Evolutionary conservation across 1,284 basidiomycete genomes (phyloP), one percentile per base, ranked within the genome.

Genomic region (Tremellales sp.): DNA sequence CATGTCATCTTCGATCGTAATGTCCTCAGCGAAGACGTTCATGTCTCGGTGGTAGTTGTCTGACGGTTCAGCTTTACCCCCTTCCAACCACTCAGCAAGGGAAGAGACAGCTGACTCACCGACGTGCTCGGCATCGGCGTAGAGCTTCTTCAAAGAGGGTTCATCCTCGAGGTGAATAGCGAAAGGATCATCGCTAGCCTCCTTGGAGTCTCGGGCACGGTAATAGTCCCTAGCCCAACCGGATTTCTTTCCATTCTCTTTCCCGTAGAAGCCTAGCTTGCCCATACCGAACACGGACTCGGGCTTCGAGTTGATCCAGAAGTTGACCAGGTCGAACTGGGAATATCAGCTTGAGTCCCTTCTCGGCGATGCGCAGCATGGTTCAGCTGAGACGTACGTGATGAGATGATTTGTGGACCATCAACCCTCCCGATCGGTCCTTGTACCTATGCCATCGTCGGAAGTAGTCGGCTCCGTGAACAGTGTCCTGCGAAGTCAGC

Each of bases 1-100:
- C 78, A 81, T 80, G 57, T 81, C 80, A 58, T 81, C 80, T 63
- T 81, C 80, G 52, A 81, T 81, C 2, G 75, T 77, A 50, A 81
- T 80, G 23, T 74, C 77, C 27, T 77, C 72, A 2, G 78, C 78
- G 53, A 81, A 81, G 10, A 80, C 78, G 51, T 72, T 72, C 65
- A 70, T 70, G 51, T 73, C 72, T 13, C 71, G 56, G 48, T 70
- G 67, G 51, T 72, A 72, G 23, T 54, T 47, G 45, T 66, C 78
- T 62, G 33, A 24, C n/a, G 21, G 31, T 58, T 47, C 55, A 53
- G 50, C 46, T 11, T n/a, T 10, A 23, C 19, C 24, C 3, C 4
- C 23, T 5, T 23, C 15, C n/a, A 76, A 45, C 3, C 6, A 45
- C 29, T 29, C 35, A 25, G 17, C 26, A 39, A 13, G 36, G 29